Conservation (phyloP, 2,329 filamentous ascomycete genomes). For the Balansia obtecta region DNA sequence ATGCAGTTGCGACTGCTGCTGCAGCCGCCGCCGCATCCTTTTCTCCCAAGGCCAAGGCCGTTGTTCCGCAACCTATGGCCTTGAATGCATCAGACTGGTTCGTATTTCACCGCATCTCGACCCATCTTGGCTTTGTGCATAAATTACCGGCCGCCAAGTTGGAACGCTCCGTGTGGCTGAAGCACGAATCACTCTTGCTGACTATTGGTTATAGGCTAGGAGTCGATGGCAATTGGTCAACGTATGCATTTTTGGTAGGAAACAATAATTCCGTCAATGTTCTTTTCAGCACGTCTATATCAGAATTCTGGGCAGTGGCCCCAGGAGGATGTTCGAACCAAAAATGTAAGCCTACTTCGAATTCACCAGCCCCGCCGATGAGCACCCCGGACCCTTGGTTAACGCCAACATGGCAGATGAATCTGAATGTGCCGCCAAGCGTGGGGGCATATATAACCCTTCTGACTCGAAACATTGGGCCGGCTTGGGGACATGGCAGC, state of each 20-base stretch:
- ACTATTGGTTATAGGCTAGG: slow-evolving; percentile 37
- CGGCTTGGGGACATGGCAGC: slow-evolving; percentile 44
- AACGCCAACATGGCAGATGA: slow-evolving; percentile 23
- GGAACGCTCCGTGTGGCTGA: background rate
- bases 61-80: slow-evolving; percentile 9
- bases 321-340: slow-evolving; percentile 36
- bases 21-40: slow-evolving; percentile 4
- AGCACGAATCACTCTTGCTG: background rate
- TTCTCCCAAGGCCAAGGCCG: background rate
- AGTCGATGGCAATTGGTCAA: slow-evolving; percentile 60
- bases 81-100: slow-evolving; percentile 14
- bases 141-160: background rate
- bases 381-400: slow-evolving; percentile 5
- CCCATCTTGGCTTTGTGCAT: background rate
- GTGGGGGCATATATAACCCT: slow-evolving; percentile 47
- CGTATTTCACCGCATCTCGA: background rate
- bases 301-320: slow-evolving; percentile 59
- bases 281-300: slow-evolving; percentile 51
- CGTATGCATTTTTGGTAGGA: slow-evolving; percentile 44
- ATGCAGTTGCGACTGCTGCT: slow-evolving; percentile 4
- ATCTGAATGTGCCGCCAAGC: slow-evolving; percentile 38
- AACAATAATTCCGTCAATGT: slow-evolving; percentile 25
- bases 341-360: slow-evolving; percentile 25
- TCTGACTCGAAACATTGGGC: slow-evolving; percentile 44
- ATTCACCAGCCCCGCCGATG: background rate